These are phyloP conservation scores for Apiospora sp. DNA, from an alignment of 2,329 filamentous ascomycete species.

Conservation along the genomic window DNA sequence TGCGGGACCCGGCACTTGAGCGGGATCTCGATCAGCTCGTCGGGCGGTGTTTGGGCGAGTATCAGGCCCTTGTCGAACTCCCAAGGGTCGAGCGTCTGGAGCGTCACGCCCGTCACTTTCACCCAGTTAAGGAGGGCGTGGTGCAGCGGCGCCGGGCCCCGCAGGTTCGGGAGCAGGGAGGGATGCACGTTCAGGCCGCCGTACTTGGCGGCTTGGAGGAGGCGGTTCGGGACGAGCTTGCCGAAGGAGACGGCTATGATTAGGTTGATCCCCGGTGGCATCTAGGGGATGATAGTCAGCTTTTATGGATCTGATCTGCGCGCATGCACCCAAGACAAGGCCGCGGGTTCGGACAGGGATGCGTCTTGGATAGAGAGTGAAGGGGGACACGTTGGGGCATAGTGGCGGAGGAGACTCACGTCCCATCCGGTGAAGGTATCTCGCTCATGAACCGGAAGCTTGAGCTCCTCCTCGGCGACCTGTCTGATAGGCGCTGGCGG, in stretches of 20 bases:
- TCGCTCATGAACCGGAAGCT: slow-evolving; percentile 74
- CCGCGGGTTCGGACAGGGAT: not conserved
- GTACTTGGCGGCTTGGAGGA: slow-evolving; percentile 75
- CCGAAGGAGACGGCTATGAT: slow-evolving; percentile 95
- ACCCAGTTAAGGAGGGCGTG: slow-evolving; percentile 76
- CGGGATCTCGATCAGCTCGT: slow-evolving; percentile 65
- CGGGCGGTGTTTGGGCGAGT: slow-evolving; percentile 71
- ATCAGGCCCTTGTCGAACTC: slow-evolving; percentile 83
- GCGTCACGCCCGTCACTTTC: slow-evolving; percentile 73
- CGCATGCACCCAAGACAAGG: not conserved
- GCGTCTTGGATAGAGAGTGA: slow-evolving; percentile 25
- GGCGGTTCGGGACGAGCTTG: slow-evolving; percentile 80
- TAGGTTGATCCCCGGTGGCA: slow-evolving; percentile 72
- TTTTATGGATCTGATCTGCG: not conserved
- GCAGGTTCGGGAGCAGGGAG: slow-evolving; percentile 85
- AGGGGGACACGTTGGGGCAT: not conserved
- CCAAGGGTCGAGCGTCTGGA: slow-evolving; percentile 83
- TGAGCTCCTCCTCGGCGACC: slow-evolving; percentile 67
- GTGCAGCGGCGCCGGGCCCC: slow-evolving; percentile 86
- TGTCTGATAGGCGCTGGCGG: slow-evolving; percentile 74
- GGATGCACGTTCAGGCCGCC: slow-evolving; percentile 95
- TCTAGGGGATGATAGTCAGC: slow-evolving; percentile 45
- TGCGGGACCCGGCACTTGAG: slow-evolving; percentile 53
- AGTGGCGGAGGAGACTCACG: slow-evolving; percentile 52
- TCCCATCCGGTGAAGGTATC: slow-evolving; percentile 86